Evolutionary conservation across 352 stramenopile species (phyloP), one percentile per base, ranked within the genome.

Genomic region (Globisporangium radiosum): DNA sequence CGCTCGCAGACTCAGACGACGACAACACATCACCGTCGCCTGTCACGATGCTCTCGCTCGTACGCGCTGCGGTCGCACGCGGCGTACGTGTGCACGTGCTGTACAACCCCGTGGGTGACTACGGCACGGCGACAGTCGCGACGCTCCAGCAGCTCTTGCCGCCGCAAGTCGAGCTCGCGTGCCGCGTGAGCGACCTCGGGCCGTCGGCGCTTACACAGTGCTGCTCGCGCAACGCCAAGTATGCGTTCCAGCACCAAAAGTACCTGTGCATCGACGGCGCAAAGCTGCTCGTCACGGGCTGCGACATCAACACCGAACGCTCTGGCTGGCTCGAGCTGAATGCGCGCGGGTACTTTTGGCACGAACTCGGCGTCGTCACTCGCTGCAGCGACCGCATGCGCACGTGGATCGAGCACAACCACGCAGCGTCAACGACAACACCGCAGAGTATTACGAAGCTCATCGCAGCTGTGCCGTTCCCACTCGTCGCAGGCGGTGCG

Each of bases 171-270:
- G 65, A 75, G 33, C 68, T 92, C 17, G 65, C 76, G 43, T 88
- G 71, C 59, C 72, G 74, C 14, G 80, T 88, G 50, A 92, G 81
- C 57, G 77, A 92, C 59, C 56, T 89, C 3, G 81, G 81, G 4
- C 81, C 81, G 19, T 78, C 62, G 45, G 40, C 70, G 7, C 51
- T 66, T 38, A 83, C 74, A 7, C 60, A 63, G 19, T 69, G 68
- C 45, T 56, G 87, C 56, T 92, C 82, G 42, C 90, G 90, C 69
- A 92, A 92, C 59, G 88, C 79, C 19, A 81, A 81, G 50, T 92
- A 92, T 62, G 82, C 76, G 38, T 92, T 92, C 65, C 82, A 92
- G 54, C 82, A 92, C 59, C 82, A 90, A 54, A 92, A 92, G 68
- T 92, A 92, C 50, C 45, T 92, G 43, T 89, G 77, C 42, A 56